These are phyloP conservation scores for Epichloe elymi DNA, from an alignment of 2,329 filamentous ascomycete species.

Conservation along the genomic window DNA sequence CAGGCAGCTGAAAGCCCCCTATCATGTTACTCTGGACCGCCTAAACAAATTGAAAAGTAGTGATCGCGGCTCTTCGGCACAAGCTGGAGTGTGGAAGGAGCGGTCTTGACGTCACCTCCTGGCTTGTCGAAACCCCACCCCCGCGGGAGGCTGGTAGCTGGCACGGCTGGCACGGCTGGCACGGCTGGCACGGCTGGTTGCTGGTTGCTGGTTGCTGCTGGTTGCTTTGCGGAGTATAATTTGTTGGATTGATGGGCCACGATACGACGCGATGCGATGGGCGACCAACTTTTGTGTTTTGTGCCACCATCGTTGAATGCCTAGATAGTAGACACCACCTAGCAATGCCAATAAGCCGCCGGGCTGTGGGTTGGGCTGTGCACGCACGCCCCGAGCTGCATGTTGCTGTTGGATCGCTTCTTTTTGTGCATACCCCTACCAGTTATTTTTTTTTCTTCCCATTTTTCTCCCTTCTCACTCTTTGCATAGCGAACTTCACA, in stretches of 20 bases:
- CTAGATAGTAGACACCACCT: background rate
- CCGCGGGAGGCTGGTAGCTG: background rate
- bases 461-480: background rate
- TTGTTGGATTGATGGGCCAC: background rate
- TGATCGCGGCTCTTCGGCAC: constrained; percentile 4
- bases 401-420: background rate
- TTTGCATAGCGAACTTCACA: background rate
- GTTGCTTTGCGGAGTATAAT: too few relatives aligned
- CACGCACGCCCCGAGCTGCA: background rate
- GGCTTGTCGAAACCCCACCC: background rate
- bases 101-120: constrained; percentile 2
- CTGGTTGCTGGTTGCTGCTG: too few relatives aligned
- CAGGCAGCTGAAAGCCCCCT: background rate
- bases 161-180: background rate
- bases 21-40: too few relatives aligned
- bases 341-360: background rate
- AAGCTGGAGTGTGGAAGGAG: background rate
- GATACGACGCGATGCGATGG: background rate
- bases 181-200: background rate
- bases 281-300: background rate
- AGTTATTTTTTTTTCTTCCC: too few relatives aligned
- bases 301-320: background rate
- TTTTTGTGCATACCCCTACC: background rate
- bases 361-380: background rate
- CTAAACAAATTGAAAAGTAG: background rate